Evolutionary conservation across 441 rosid genomes (phyloP).

Genomic region (Francoa sonchifolia): DNA sequence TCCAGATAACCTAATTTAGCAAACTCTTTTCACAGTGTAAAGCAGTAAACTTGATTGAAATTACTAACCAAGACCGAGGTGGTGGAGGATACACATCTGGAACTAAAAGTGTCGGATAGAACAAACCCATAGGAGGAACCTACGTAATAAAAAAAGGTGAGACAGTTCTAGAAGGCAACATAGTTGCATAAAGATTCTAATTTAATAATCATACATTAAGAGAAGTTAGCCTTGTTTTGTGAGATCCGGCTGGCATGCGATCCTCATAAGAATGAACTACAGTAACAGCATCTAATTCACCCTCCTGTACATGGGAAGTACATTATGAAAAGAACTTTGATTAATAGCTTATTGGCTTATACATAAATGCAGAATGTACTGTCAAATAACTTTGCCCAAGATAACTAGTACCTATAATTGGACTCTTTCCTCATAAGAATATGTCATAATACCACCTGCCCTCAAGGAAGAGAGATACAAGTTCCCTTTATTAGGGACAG

Average conservation of each 20-base stretch:
- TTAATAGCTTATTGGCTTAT: no score
- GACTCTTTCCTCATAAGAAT: no score
- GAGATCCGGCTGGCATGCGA: conserved; percentile 59
- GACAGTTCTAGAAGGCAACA: conserved; percentile 3
- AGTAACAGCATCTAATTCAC: conserved; percentile 59
- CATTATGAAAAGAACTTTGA: no score
- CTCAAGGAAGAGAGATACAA: no score
- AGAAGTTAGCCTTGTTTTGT: conserved; percentile 75
- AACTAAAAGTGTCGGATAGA: conserved; percentile 77
- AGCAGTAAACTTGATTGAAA: conserved; percentile 6
- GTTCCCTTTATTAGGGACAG: no score
- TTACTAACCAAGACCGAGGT: conserved; percentile 68
- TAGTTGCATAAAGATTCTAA: conserved; percentile 5
- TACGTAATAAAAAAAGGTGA: conserved; percentile 16
- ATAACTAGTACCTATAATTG: no score
- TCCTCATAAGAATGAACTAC: conserved; percentile 74
- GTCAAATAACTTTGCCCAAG: no score
- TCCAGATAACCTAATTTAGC: conserved; percentile 8
- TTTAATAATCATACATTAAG: conserved; percentile 44
- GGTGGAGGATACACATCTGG: conserved; percentile 87
- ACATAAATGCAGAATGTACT: no score
- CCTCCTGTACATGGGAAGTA: conserved; percentile 42
- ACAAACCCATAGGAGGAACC: conserved; percentile 98
- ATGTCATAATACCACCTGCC: no score
- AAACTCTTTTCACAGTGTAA: background rate